Base-by-base conservation (phyloP, 2,329 filamentous ascomycete genomes). In the Talaromyces sp. region DNA sequence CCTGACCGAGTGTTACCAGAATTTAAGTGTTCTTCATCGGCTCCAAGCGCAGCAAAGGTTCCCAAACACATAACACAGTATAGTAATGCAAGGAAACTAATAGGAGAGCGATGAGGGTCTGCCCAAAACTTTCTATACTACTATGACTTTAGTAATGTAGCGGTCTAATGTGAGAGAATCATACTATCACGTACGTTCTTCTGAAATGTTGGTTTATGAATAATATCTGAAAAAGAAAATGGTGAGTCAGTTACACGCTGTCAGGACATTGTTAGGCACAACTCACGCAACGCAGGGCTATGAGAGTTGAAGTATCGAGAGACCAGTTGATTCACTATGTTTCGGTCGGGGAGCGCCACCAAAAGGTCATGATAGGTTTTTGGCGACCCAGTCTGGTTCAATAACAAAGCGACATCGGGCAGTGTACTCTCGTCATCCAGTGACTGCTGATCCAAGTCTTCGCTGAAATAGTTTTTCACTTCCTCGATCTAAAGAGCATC, bases 241-340 rank as follows among this genome's bases (percentile, higher is more conserved):
- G 50, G 59, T 37, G 8, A 1, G 27, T 31, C 7, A 49, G 19
- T 14, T 39, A 19, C 52, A 7, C 19, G 9, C 1, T 57, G 11
- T 39, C 31, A 14, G 52, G 16, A 39, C 10, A 24, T 45, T 24
- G 33, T 1, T 39, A 60, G 57, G 39, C 8, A 8, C 8, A 33
- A 43, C 59, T 61, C 43, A 50, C 59, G 43, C 43, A 61, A 31
- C 8, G 43, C 59, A 31, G 59, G 59, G n/a, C 59, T 61, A 50
- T 61, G 50, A 27, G 59, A 50, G 19, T 45, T 50, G 13, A 61
- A 61, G 31, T 61, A 61, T 50, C 59, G 59, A 61, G 59, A 61
- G 47, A 61, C 45, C 27, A 50, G n/a, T 27, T 43, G 59, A 37
- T 61, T 61, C 11, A 61, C 59, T 50, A 61, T 61, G 19, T 37